A percentile compares a stretch with the other conserved stretches of the same genome.
Evolutionary conservation across 2,329 filamentous ascomycete species (phyloP).

Genomic region (Ascomycota sp.): DNA sequence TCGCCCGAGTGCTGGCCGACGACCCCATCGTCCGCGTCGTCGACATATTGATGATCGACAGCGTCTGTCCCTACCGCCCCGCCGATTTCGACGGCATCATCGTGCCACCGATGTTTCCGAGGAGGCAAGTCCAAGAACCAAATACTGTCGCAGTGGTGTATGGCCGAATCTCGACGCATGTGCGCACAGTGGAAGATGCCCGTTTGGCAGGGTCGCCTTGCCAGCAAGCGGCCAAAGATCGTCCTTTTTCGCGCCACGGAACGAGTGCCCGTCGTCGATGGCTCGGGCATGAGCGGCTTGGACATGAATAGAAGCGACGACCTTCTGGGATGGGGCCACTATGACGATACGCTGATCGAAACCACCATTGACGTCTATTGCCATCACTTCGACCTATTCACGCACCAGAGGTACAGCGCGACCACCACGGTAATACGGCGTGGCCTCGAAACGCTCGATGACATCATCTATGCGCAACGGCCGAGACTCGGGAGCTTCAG

Average conservation of each 20-base stretch:
- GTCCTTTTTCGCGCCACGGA: constrained; percentile 25
- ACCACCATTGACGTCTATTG: constrained; percentile 27
- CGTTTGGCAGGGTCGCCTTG: constrained; percentile 11
- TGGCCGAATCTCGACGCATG: constrained; percentile 21
- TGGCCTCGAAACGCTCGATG: constrained; percentile 3
- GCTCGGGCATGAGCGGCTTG: constrained; percentile 12
- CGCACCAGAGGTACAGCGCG: constrained; percentile 7
- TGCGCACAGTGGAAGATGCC: constrained; percentile 20
- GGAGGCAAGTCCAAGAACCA: constrained; percentile 14
- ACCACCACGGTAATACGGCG: constrained; percentile 9
- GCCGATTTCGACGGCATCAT: background rate
- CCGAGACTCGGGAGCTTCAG: background rate
- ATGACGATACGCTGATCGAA: constrained; percentile 22
- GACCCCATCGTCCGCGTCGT: constrained; percentile 18
- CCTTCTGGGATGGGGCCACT: constrained; percentile 27
- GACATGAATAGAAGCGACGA: constrained; percentile 22
- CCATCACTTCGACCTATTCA: constrained; percentile 30
- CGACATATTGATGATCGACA: constrained; percentile 33
- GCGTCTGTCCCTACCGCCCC: constrained; percentile 16
- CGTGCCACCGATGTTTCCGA: constrained; percentile 6
- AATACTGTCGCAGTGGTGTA: constrained; percentile 16
- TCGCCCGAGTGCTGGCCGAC: constrained; percentile 21
- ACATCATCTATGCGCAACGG: background rate
- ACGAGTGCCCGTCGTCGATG: constrained; percentile 14
- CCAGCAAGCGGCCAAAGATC: constrained; percentile 15